Evolutionary conservation across 2,329 filamentous ascomycete genomes (phyloP), one percentile per base, ranked within the genome.

Genomic region (Ceratocystis colombiana): DNA sequence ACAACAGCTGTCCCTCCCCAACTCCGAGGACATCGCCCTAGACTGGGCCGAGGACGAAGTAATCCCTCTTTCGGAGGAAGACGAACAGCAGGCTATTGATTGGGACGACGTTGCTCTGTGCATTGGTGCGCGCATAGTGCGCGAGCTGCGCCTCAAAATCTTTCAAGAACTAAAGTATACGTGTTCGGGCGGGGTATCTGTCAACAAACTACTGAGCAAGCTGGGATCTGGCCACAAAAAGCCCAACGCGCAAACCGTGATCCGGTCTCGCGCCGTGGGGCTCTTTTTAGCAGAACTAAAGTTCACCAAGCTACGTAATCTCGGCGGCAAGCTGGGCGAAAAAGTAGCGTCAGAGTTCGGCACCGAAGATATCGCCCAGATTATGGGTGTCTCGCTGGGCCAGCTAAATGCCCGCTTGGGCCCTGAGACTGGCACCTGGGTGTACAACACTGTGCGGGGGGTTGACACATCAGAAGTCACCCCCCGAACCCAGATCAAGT

Each of bases 151-250:
- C 63, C 79, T 79, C 25, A 79, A 82, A 63, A 82, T 99, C 67
- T 84, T 81, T 70, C 81, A 88, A 59, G 80, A 82, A 69, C 77
- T 97, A 64, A 83, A 85, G 65, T 99, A 96, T 74, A 97, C 93
- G 3, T 96, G 92, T 76, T 96, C 93, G 5, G 93, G 85, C 0
- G 94, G 94, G 5, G 80, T 99, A 69, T 88, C 91, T 37, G 84
- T 83, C 70, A 99, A 96, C 78, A 99, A 97, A 77, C 90, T 96
- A 83, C 80, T 99, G 68, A 90, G 92, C 69, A 99, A 99, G 77
- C 79, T 99, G 66, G 94, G 93, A 37, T 96, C 90, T 28, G 90
- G 84, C 5, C 86, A 92, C 77, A 92, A 90, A 77, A 99, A 99
- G 75, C 94, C 94, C 44, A 94, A 96, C 73, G 84, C 88, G 70